These are phyloP conservation scores for Phlyctochytrium planicorne DNA, from an alignment of 192 early-diverging fungal species.

Conservation along the genomic window DNA sequence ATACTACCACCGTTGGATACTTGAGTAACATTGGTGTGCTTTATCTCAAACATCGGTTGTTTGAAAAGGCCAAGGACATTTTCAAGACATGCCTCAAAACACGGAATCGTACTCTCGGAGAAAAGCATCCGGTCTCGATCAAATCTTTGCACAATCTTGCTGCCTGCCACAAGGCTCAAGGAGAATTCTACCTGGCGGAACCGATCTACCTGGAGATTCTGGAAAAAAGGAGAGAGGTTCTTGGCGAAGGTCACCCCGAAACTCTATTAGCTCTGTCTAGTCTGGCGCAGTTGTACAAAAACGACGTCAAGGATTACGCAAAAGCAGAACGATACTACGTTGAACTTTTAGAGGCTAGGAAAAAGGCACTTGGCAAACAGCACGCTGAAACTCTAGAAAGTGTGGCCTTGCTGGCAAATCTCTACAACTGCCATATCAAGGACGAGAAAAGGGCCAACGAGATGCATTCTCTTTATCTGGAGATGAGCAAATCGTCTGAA, in stretches of 20 bases:
- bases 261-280: neutral
- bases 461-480: too few species aligned
- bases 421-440: too few species aligned
- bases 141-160: neutral
- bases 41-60: neutral
- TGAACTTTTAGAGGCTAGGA: neutral
- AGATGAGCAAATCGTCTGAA: too few species aligned
- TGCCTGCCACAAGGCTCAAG: neutral
- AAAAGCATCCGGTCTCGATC: neutral
- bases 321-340: neutral
- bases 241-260: neutral
- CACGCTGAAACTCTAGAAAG: neutral
- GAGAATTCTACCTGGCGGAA: neutral
- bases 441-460: too few species aligned
- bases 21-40: constrained; percentile 19
- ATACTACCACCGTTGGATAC: neutral
- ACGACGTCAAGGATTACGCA: too few species aligned
- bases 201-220: neutral
- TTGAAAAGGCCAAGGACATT: neutral
- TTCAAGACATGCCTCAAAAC: neutral
- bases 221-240: neutral
- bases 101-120: neutral
- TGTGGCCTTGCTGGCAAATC: neutral
- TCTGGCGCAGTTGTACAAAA: neutral
- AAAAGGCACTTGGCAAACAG: neutral